A percentile compares a stretch with the other conserved stretches of the same genome.
Conservation (phyloP, 352 stramenopile species). For the Phytophthora kernoviae region DNA sequence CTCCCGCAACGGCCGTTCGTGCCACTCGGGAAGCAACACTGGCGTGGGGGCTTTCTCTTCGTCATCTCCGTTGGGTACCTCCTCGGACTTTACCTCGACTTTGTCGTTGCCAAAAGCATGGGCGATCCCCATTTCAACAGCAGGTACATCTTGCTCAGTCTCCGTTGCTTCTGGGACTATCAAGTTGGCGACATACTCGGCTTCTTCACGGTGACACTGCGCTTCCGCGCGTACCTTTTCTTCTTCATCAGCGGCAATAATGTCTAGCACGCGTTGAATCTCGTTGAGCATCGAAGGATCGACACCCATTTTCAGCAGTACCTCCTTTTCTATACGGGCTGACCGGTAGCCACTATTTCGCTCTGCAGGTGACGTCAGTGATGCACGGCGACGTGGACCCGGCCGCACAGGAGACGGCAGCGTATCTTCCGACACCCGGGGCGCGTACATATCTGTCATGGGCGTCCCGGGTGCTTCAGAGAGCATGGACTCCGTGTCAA, state of each 20-base stretch:
- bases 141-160: slow-evolving; percentile 12
- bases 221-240: slow-evolving; percentile 39
- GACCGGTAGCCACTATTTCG: slow-evolving; percentile 49
- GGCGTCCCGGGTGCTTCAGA: slow-evolving; percentile 41
- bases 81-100: slow-evolving; percentile 38
- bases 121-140: slow-evolving; percentile 35
- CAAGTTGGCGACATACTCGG: slow-evolving; percentile 41
- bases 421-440: slow-evolving; percentile 14
- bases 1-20: slow-evolving; percentile 48
- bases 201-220: slow-evolving; percentile 35
- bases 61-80: slow-evolving; percentile 19
- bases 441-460: slow-evolving; percentile 25
- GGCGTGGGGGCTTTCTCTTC: slow-evolving; percentile 9
- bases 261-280: slow-evolving; percentile 70
- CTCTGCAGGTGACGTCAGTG: slow-evolving; percentile 23
- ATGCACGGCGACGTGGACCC: slow-evolving; percentile 11
- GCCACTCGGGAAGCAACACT: slow-evolving; percentile 67
- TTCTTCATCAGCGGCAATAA: slow-evolving; percentile 55
- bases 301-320: slow-evolving; percentile 75
- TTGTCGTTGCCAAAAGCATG: slow-evolving; percentile 51
- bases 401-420: slow-evolving; percentile 9
- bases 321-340: slow-evolving; percentile 75
- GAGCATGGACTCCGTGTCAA: slow-evolving; percentile 60
- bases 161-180: slow-evolving; percentile 31
- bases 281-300: slow-evolving; percentile 74